Evolutionary conservation across 2,329 filamentous ascomycete species (phyloP), one percentile per base, ranked within the genome.

Genomic region (Macroventuria anomochaeta): DNA sequence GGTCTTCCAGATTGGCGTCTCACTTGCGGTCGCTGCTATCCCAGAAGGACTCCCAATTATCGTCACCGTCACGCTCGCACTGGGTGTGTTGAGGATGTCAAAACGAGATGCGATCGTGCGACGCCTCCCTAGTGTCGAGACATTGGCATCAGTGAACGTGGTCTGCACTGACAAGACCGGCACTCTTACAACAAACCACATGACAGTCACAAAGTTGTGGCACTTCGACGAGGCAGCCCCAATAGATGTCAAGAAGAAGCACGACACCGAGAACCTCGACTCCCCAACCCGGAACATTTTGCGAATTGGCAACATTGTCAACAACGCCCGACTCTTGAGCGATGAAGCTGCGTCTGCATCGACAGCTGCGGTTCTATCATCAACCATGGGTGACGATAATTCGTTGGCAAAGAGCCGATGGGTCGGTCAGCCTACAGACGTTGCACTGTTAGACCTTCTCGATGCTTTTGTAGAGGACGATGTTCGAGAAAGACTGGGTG

Each of bases 121-220:
- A 63, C 88, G 90, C 70, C 88, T 99, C 77, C 96, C 96, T 18
- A 97, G 95, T 75, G 96, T 99, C 7, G 95, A 99, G 74, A 99
- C 95, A 0, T 79, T 99, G 5, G 96, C 96, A 7, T 97, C 93
- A n/a, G 95, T 99, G 54, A 99, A 97, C 68, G 93, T 99, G n/a
- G 91, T 99, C 6, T 99, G 96, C 79, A 97, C 92, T 63, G 95
- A 99, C 80, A 99, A 99, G 79, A 99, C 95, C 36, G 88, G 93
- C 26, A 99, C 95, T 1, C 79, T 99, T 56, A 99, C 95, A 0
- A 92, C 93, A 71, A 99, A 97, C 71, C 95, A 99, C 72, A 97
- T 99, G 95, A 96, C 95, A 0, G 92, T 92, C 0, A 93, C 92
- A 13, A 96, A 95, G 70, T 87, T 99, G 80, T 99, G 95, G 95